These are phyloP conservation scores for Eutrema heterophyllum DNA, from an alignment of 345 rosid species.

Conservation along the genomic window DNA sequence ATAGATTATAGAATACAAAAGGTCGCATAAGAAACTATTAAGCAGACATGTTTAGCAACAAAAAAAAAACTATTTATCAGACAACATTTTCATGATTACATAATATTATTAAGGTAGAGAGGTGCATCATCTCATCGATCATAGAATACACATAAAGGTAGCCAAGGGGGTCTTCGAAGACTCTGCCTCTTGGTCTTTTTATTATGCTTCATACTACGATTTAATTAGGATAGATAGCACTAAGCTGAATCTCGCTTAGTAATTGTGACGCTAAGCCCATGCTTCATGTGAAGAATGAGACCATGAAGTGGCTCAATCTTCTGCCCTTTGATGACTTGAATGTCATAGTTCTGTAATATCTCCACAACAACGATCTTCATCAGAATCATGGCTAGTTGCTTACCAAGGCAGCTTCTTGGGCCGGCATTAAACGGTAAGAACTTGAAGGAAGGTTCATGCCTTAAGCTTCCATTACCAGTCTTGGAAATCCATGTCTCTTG, in stretches of 20 bases:
- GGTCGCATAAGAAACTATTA: background rate
- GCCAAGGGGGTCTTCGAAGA: background rate
- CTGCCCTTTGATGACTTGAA: background rate
- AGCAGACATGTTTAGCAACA: background rate
- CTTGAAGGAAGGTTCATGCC: background rate
- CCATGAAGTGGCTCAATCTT: slow-evolving; percentile 1
- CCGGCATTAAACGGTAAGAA: background rate
- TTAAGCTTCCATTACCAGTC: background rate
- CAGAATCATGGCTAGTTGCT: background rate
- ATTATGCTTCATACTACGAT: background rate
- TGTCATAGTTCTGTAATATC: slow-evolving; percentile 19
- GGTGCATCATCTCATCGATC: background rate
- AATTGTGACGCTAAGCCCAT: background rate
- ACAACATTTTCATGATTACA: background rate
- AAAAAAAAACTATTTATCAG: background rate
- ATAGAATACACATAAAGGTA: background rate
- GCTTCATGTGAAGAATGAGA: background rate
- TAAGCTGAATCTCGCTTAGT: background rate
- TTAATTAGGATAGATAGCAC: background rate
- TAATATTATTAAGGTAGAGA: background rate
- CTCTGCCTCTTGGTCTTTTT: background rate
- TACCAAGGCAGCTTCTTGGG: slow-evolving; percentile 1
- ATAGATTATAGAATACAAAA: background rate
- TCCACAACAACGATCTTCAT: background rate
- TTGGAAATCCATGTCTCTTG: slow-evolving; percentile 11